phyloP scores from a whole-genome alignment of 164 flowering plant genomes.

The Berberis thunbergii region DNA sequence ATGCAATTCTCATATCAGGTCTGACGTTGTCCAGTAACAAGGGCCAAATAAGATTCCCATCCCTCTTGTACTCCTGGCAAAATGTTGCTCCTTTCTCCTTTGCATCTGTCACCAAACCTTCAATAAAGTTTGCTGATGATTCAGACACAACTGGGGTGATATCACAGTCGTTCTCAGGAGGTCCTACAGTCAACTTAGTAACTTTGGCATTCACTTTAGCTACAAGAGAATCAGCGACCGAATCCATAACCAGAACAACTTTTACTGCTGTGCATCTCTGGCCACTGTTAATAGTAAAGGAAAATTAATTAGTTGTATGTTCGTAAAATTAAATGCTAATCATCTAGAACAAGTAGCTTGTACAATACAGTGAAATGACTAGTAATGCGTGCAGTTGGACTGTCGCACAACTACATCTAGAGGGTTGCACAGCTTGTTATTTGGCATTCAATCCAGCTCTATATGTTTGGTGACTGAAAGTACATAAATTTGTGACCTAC shows the following conservation, averaged over 20 bases:
- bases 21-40: slow-evolving; percentile 81
- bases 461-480: too few species aligned
- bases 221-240: slow-evolving; percentile 77
- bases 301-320: too few species aligned
- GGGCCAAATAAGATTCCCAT: slow-evolving; percentile 98
- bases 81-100: slow-evolving; percentile 89
- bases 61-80: slow-evolving; percentile 86
- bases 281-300: slow-evolving; percentile 40
- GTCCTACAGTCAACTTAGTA: slow-evolving; percentile 73
- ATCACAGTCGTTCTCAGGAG: slow-evolving; percentile 87
- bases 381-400: too few species aligned
- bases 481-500: too few species aligned
- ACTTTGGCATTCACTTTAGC: slow-evolving; percentile 84
- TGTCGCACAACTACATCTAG: too few species aligned
- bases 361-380: too few species aligned
- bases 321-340: too few species aligned
- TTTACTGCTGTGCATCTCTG: slow-evolving; percentile 98
- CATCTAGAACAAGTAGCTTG: too few species aligned
- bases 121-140: slow-evolving; percentile 68
- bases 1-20: slow-evolving; percentile 98
- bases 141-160: slow-evolving; percentile 97
- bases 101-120: slow-evolving; percentile 89
- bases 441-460: too few species aligned
- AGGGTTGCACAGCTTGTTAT: too few species aligned
- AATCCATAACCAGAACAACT: slow-evolving; percentile 88